Conservation (phyloP, 2,329 filamentous ascomycete species). For the Aspergillus glaucus region DNA sequence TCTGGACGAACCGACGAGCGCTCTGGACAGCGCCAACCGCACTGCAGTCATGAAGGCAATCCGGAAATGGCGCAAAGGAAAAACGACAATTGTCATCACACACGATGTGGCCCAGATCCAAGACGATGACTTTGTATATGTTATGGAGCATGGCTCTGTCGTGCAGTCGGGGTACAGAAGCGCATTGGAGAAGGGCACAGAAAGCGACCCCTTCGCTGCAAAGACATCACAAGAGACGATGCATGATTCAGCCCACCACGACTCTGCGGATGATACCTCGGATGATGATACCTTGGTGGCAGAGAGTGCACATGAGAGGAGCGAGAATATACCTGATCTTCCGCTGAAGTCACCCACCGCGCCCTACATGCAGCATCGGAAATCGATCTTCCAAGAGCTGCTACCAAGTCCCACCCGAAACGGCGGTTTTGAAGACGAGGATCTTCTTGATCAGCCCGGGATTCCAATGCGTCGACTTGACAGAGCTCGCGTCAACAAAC, state of each 20-base stretch:
- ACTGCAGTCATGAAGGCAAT: conserved; percentile 66
- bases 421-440: not conserved
- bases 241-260: not conserved
- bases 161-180: conserved; percentile 62
- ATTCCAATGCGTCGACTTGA: not conserved
- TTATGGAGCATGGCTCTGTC: conserved; percentile 64
- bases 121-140: conserved; percentile 68
- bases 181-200: conserved; percentile 42
- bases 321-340: not conserved
- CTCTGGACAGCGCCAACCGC: conserved; percentile 68
- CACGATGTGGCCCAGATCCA: conserved; percentile 77
- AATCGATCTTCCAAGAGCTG: no score
- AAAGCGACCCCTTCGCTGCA: conserved; percentile 17
- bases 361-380: not conserved
- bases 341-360: not conserved
- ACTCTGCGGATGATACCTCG: not conserved
- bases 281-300: not conserved
- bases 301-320: not conserved
- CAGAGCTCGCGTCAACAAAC: not conserved
- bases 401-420: not conserved
- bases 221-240: conserved; percentile 2
- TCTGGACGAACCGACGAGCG: conserved; percentile 82
- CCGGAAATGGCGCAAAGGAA: conserved; percentile 67
- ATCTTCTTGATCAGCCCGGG: not conserved
- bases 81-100: conserved; percentile 89